Conservation (phyloP, 441 rosid genomes). For the Biscutella auriculata region DNA sequence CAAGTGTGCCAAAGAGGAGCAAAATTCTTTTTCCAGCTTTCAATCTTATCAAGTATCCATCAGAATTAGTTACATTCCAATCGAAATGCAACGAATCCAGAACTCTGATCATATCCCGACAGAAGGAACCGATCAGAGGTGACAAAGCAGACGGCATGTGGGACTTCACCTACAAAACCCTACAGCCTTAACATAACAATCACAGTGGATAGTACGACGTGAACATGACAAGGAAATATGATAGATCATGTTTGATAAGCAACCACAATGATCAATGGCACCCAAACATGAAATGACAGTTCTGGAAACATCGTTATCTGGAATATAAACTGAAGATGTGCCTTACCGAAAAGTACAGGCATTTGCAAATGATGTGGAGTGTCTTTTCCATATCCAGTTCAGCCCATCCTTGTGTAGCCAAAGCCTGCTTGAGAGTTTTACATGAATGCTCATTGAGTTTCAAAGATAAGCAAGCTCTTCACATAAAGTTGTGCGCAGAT, state of each 20-base stretch:
- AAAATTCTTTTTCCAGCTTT: conserved; percentile 74
- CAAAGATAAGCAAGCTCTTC: background rate
- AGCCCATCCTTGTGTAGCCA: conserved; percentile 21
- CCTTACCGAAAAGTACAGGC: conserved; percentile 72
- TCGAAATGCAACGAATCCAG: conserved; percentile 53
- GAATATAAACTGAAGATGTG: conserved; percentile 9
- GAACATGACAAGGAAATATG: conserved; percentile 10
- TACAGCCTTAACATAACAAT: conserved; percentile 18
- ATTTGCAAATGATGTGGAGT: conserved; percentile 59
- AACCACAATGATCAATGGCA: background rate
- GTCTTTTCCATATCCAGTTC: conserved; percentile 47
- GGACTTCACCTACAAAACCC: conserved; percentile 55
- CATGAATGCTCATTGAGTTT: conserved; percentile 14
- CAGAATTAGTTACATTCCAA: conserved; percentile 27
- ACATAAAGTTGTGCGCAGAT: conserved; percentile 4
- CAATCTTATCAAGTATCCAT: conserved; percentile 37
- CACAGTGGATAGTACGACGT: conserved; percentile 16
- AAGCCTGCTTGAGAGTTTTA: conserved; percentile 39
- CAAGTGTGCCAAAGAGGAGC: conserved; percentile 56
- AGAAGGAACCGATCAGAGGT: conserved; percentile 46
- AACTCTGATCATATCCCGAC: conserved; percentile 42
- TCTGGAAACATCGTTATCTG: background rate
- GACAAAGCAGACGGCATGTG: conserved; percentile 66
- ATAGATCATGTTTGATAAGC: background rate
- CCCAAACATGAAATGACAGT: conserved; percentile 1